These are phyloP conservation scores for Daedaleopsis nitida DNA, from an alignment of 768 basidiomycete genomes.

Conservation along the genomic window DNA sequence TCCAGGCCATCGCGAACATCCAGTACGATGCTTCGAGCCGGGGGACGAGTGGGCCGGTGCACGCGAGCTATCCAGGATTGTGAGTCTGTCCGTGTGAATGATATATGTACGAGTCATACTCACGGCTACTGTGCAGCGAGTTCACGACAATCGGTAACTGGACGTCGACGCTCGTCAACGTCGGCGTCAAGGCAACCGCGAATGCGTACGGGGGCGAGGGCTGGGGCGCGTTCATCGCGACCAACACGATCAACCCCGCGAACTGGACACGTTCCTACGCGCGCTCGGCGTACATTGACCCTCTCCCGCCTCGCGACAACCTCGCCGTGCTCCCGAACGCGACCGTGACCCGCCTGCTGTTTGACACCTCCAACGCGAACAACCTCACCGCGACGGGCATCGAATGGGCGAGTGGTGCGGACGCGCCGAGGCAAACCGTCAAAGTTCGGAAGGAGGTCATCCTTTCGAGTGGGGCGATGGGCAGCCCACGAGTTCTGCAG, in stretches of 20 bases:
- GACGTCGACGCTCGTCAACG: slow-evolving; percentile 48
- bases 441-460: slow-evolving; percentile 65
- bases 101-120: slow-evolving; percentile 17
- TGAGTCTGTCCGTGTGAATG: slow-evolving; percentile 31
- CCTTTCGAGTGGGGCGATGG: slow-evolving; percentile 48
- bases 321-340: slow-evolving; percentile 62
- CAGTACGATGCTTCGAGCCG: slow-evolving; percentile 46
- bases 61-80: slow-evolving; percentile 53
- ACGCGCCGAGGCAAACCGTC: slow-evolving; percentile 40
- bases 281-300: slow-evolving; percentile 66
- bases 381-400: slow-evolving; percentile 47
- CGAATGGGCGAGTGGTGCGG: slow-evolving; percentile 45
- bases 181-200: slow-evolving; percentile 43
- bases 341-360: slow-evolving; percentile 58
- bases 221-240: slow-evolving; percentile 55
- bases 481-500: slow-evolving; percentile 56
- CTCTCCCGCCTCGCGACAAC: slow-evolving; percentile 61
- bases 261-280: slow-evolving; percentile 70
- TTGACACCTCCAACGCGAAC: slow-evolving; percentile 33
- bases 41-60: slow-evolving; percentile 54
- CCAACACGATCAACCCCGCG: slow-evolving; percentile 59
- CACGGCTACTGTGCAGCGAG: slow-evolving; percentile 38
- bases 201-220: slow-evolving; percentile 51
- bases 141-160: slow-evolving; percentile 55
- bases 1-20: slow-evolving; percentile 46